A percentile compares a stretch with the other conserved stretches of the same genome.
phyloP scores from a whole-genome alignment of 2,329 filamentous ascomycete genomes.

The Verticillium nonalfalfae region DNA sequence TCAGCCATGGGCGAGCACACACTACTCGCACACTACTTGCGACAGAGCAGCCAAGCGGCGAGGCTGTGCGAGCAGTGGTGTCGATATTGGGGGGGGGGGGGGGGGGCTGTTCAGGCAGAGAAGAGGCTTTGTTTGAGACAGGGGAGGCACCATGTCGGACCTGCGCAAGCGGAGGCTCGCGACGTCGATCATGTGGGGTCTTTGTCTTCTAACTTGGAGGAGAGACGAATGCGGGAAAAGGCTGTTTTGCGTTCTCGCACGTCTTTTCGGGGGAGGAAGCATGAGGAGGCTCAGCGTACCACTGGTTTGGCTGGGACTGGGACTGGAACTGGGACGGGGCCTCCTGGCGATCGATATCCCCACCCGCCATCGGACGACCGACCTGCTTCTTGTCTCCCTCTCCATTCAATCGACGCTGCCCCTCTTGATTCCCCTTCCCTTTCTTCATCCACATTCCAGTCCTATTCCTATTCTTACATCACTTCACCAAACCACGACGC shows the following conservation, averaged over 20 bases:
- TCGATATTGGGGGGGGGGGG: too few species aligned
- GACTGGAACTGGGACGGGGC: background rate
- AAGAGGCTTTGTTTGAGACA: background rate
- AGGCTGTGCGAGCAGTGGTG: background rate
- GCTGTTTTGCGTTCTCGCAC: too few species aligned
- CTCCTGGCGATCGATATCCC: background rate
- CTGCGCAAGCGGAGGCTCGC: background rate
- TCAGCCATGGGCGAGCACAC: background rate
- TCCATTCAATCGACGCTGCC: background rate
- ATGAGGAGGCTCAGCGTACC: too few species aligned
- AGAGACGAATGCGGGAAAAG: too few species aligned
- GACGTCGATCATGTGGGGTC: background rate
- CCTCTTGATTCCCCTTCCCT: background rate
- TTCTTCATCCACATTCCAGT: background rate
- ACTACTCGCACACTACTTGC: background rate
- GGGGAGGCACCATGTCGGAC: background rate
- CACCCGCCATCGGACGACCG: background rate
- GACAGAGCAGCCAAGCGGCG: background rate
- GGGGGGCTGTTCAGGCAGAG: background rate
- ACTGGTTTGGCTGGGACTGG: background rate
- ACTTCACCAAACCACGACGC: background rate
- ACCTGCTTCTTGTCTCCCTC: background rate
- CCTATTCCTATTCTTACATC: background rate
- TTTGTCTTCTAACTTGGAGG: background rate
- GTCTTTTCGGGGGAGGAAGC: too few species aligned